A percentile compares a stretch with the other conserved stretches of the same genome.
Evolutionary conservation across 495 filamentous ascomycete species (phyloP).

Genomic region (Neurospora africana): DNA sequence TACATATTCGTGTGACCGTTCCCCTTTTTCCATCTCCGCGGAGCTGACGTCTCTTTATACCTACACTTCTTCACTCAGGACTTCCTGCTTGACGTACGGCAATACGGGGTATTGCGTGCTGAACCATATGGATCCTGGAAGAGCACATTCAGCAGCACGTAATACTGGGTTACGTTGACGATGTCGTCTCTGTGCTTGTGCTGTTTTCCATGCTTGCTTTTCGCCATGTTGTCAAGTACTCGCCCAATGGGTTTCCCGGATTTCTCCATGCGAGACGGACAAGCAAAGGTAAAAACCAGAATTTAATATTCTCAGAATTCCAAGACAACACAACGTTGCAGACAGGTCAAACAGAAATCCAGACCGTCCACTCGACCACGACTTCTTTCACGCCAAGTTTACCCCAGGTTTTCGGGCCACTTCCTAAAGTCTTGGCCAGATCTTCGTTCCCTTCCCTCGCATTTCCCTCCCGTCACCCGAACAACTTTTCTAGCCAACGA

Average conservation of each 20-base stretch:
- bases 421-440: background rate
- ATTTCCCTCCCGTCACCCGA: background rate
- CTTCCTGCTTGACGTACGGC: background rate
- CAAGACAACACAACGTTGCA: too few species aligned
- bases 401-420: background rate
- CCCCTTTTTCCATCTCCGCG: slow-evolving; percentile 6
- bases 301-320: too few species aligned
- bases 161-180: background rate
- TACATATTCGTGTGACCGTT: background rate
- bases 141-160: background rate
- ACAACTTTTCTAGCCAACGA: background rate
- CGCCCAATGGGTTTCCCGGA: background rate
- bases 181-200: background rate
- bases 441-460: background rate
- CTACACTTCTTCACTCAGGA: background rate
- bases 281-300: too few species aligned
- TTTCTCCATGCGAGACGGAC: too few species aligned
- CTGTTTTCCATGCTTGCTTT: too few species aligned
- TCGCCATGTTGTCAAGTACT: background rate
- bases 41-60: background rate
- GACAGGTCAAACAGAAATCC: too few species aligned
- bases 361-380: background rate
- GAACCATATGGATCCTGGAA: background rate
- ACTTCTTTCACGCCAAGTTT: background rate
- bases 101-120: background rate